Evolutionary conservation across 129 eudicot species (phyloP).

Genomic region (Heracleum sosnowskyi): DNA sequence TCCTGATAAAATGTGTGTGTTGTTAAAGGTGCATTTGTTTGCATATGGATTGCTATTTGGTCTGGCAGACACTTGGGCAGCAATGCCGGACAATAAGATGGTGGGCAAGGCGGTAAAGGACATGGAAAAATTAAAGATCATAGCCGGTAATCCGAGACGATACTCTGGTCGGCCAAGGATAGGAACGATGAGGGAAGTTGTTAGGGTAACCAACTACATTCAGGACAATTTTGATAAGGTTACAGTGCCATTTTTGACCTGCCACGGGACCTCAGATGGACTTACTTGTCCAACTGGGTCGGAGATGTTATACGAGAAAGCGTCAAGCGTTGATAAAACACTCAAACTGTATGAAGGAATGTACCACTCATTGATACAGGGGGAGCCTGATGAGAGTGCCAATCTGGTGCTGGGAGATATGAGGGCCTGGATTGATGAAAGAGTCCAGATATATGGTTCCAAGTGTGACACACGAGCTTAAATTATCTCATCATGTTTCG

Average conservation of each 20-base stretch:
- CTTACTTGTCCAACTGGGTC: constrained; percentile 51
- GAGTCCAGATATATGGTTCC: constrained; percentile 45
- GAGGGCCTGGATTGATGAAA: constrained; percentile 80
- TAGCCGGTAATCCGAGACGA: constrained; percentile 61
- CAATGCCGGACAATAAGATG: constrained; percentile 72
- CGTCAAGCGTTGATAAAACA: constrained; percentile 47
- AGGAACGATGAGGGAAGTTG: constrained; percentile 78
- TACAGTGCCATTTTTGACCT: constrained; percentile 50
- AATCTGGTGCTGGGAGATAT: constrained; percentile 63
- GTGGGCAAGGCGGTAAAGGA: constrained; percentile 73
- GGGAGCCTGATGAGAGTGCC: constrained; percentile 67
- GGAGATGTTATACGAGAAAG: constrained; percentile 63
- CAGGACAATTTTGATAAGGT: constrained; percentile 69
- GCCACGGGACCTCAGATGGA: constrained; percentile 64
- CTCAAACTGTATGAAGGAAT: constrained; percentile 67
- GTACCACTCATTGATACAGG: constrained; percentile 69
- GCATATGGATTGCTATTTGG: constrained; percentile 71
- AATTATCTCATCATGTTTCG: not conserved
- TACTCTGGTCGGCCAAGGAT: constrained; percentile 67
- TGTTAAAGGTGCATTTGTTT: constrained; percentile 38
- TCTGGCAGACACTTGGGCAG: constrained; percentile 81
- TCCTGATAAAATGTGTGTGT: not conserved
- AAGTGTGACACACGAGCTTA: constrained; percentile 4
- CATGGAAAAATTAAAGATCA: constrained; percentile 42
- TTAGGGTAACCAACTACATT: constrained; percentile 41